Base-by-base conservation (phyloP, 305 asterid species). In the Salvia sclarea region DNA sequence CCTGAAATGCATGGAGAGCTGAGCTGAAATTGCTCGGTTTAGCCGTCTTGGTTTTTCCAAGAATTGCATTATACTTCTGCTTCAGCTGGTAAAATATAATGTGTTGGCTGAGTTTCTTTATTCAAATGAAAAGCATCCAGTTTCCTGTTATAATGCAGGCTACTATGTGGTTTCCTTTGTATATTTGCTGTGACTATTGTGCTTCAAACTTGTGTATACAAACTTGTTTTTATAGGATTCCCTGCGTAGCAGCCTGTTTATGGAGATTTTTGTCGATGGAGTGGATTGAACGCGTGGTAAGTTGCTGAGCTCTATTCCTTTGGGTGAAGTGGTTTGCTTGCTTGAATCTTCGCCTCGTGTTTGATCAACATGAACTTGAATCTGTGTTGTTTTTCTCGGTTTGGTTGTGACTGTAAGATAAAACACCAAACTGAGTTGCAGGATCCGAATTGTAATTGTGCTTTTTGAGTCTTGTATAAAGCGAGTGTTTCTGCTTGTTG, bases 1-100 rank as follows among this genome's bases (percentile, higher is more conserved):
- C 16, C 78, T 86, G 71, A 78, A 84, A 76, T 92, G 98, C 81
- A 68, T 88, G 65, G 78, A 79, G 11, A 68, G 71, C 47, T 80
- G 80, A 81, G 11, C 30, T n/a, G n/a, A n/a, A n/a, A n/a, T n/a
- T n/a, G n/a, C n/a, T n/a, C n/a, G n/a, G n/a, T n/a, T n/a, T 8
- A 54, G 25, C 8, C 1, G 8, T 22, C 9, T 25, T 45, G 6
- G 22, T 45, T 31, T 3, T 3, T 24, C 33, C 47, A 65, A 48
- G 67, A 35, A 45, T 53, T 38, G 17, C 60, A 43, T 38, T 54
- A 8, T 54, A 8, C 63, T 56, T 44, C 8, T 74, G 48, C 75
- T 44, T 50, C 37, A 59, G 64, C 61, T 53, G 53, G 31, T 61
- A 57, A 69, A 14, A 38, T 54, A 54, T 38, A 52, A 25, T 49